Conservation (phyloP, 2,329 filamentous ascomycete species). For the Macrophomina pseudophaseolina region DNA sequence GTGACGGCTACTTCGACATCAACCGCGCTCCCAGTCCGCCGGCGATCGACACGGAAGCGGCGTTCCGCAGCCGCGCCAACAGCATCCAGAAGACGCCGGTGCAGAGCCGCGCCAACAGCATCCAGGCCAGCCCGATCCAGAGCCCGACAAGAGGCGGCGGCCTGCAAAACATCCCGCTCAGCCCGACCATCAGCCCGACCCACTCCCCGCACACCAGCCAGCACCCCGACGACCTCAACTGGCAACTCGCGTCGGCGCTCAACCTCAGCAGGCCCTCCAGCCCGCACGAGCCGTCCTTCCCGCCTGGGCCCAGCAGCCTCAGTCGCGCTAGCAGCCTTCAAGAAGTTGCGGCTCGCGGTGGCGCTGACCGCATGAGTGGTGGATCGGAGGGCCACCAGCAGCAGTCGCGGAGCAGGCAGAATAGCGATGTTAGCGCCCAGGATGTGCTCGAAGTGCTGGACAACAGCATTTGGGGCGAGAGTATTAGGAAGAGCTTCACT, state of each 20-base stretch:
- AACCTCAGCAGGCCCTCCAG: constrained; percentile 44
- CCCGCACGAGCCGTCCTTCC: constrained; percentile 28
- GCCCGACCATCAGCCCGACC: constrained; percentile 2
- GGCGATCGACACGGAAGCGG: not conserved
- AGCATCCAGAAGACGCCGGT: constrained; percentile 47
- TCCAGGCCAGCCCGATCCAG: constrained; percentile 43
- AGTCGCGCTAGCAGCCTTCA: not conserved
- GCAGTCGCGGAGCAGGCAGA: constrained; percentile 61
- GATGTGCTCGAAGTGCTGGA: constrained; percentile 85
- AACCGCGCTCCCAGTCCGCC: not conserved
- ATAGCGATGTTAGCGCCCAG: constrained; percentile 73
- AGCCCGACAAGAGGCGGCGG: constrained; percentile 13
- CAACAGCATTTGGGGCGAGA: constrained; percentile 91
- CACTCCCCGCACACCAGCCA: constrained; percentile 16
- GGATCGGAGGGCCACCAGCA: constrained; percentile 24
- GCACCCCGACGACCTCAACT: constrained; percentile 36
- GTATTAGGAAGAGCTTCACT: constrained; percentile 86
- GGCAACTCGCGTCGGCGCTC: constrained; percentile 53
- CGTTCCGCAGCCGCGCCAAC: constrained; percentile 40
- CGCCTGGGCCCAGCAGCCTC: not conserved
- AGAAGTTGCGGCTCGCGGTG: not conserved
- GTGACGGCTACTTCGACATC: constrained; percentile 14
- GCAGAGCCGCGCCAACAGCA: constrained; percentile 43
- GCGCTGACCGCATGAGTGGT: constrained; percentile 8
- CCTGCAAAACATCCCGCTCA: constrained; percentile 6